Evolutionary conservation across 345 rosid genomes (phyloP), one percentile per base, ranked within the genome.

Genomic region (Barbarea vulgaris): DNA sequence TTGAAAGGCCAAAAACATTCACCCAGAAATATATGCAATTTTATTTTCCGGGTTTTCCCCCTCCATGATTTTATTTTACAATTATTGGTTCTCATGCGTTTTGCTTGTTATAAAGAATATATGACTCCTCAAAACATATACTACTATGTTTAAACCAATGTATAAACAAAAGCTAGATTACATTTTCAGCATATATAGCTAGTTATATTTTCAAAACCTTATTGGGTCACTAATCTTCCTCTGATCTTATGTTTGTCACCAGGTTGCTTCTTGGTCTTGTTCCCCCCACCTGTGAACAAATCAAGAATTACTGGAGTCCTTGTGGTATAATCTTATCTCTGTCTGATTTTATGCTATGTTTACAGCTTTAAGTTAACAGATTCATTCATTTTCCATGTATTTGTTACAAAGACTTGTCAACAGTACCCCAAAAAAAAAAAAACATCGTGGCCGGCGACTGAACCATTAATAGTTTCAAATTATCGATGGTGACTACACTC

Each of bases 401-500:
- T 42, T 70, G 44, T 8, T 57, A 30, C 36, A 3, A 59, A 59
- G 67, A 59, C 67, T 70, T 59, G 9, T 47, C 58, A 34, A 48
- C 22, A 27, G 13, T 30, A 17, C 2, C 19, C 1, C n/a, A 24
- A 22, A 53, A 14, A 44, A 21, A 7, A 5, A 5, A 24, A 34
- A n/a, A 54, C 62, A 51, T 52, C 55, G 70, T 73, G 21, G 37
- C 64, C 4, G 54, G 31, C 30, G 24, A 33, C 39, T 55, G 11
- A 47, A 66, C 59, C 51, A 66, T 70, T 36, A 15, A n/a, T 22
- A 33, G 63, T 33, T 8, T 55, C 64, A 44, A 44, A 12, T 31
- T 33, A 55, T 65, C 19, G 59, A 74, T 33, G 37, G 72, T 74
- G 72, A 74, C 58, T 10, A 46, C 50, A 56, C 72, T 66, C 39